A percentile compares a stretch with the other conserved stretches of the same genome.
Conservation (phyloP, 257 asterid genomes). For the Dorcoceras hygrometricum region DNA sequence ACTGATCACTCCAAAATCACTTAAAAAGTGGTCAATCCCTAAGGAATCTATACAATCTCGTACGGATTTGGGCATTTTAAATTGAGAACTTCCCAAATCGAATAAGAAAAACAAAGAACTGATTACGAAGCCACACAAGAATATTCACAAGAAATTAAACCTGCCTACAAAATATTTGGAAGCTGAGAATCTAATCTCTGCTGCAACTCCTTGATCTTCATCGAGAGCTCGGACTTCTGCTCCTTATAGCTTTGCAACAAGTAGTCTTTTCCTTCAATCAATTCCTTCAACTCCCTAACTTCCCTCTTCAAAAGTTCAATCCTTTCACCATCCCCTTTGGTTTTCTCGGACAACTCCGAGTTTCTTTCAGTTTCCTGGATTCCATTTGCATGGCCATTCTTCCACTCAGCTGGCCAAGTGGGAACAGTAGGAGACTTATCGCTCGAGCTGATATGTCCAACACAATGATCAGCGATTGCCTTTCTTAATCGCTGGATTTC, state of each 20-base stretch:
- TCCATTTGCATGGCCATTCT: slow-evolving; percentile 54
- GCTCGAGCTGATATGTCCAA: slow-evolving; percentile 43
- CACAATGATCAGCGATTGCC: slow-evolving; percentile 81
- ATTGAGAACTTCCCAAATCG: slow-evolving; percentile 34
- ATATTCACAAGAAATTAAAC: slow-evolving; percentile 45
- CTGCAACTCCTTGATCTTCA: slow-evolving; percentile 76
- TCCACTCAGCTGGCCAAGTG: slow-evolving; percentile 52
- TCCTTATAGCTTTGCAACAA: slow-evolving; percentile 81
- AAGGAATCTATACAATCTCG: background rate
- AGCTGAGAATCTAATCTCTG: slow-evolving; percentile 80
- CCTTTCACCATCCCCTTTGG: slow-evolving; percentile 51
- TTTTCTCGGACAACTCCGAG: slow-evolving; percentile 39
- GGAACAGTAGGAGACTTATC: slow-evolving; percentile 53
- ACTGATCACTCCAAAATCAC: background rate
- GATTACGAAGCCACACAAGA: slow-evolving; percentile 36
- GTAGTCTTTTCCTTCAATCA: slow-evolving; percentile 82
- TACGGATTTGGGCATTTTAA: slow-evolving; percentile 15
- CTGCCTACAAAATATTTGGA: slow-evolving; percentile 71
- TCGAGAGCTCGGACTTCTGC: slow-evolving; percentile 73
- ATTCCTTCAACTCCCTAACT: slow-evolving; percentile 70
- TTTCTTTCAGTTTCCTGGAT: slow-evolving; percentile 41
- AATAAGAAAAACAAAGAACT: slow-evolving; percentile 20
- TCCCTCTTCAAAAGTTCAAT: slow-evolving; percentile 69
- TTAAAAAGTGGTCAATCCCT: background rate
- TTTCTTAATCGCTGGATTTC: slow-evolving; percentile 87